These are phyloP conservation scores for Diaporthe citriasiana DNA, from an alignment of 2,329 filamentous ascomycete species.

Conservation along the genomic window DNA sequence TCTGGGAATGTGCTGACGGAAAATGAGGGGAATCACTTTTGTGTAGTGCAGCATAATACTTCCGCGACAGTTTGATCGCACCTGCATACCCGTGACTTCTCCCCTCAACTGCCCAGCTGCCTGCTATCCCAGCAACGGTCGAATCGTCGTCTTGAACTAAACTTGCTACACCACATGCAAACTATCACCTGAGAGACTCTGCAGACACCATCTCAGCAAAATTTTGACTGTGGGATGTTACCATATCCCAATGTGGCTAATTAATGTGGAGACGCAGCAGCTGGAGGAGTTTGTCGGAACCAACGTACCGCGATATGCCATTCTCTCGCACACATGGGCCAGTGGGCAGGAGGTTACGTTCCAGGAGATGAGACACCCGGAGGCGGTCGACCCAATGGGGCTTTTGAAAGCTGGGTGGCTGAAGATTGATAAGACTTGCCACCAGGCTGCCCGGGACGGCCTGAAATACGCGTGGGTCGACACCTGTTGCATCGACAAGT, in stretches of 20 bases:
- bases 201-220: not conserved
- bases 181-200: not conserved
- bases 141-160: not conserved
- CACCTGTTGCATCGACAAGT: slow-evolving; percentile 42
- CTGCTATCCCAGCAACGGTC: not conserved
- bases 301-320: slow-evolving; percentile 27
- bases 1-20: not conserved
- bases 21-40: not conserved
- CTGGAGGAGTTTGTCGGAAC: slow-evolving; percentile 32
- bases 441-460: not conserved
- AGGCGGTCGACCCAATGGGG: not conserved
- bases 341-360: slow-evolving; percentile 34
- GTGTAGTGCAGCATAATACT: not conserved
- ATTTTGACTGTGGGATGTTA: not conserved
- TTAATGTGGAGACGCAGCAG: slow-evolving; percentile 24
- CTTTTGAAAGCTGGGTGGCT: not conserved
- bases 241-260: slow-evolving; percentile 30
- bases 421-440: slow-evolving; percentile 32
- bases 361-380: slow-evolving; percentile 6
- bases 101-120: not conserved
- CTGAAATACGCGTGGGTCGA: slow-evolving; percentile 38
- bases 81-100: not conserved
- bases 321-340: slow-evolving; percentile 40
- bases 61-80: not conserved
- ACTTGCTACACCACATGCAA: not conserved